phyloP scores from a whole-genome alignment of 352 stramenopile genomes.

The Pythium rishiriense region DNA sequence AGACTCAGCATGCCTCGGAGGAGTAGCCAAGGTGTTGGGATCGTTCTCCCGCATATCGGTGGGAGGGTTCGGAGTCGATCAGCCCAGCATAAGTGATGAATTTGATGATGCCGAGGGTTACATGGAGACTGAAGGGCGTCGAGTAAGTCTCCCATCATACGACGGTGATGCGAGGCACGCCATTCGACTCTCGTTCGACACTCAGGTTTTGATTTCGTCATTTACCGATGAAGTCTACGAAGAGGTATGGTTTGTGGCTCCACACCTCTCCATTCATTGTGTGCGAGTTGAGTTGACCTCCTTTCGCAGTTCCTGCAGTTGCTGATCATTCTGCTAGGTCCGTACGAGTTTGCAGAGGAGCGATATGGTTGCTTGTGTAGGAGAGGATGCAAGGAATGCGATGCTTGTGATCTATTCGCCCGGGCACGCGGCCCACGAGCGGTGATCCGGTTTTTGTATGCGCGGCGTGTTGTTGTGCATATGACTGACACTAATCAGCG shows the following conservation, averaged over 20 bases:
- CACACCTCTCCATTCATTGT: too few relatives aligned
- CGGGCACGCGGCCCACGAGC: slow-evolving; percentile 7
- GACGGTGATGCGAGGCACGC: slow-evolving; percentile 2
- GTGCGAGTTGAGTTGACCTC: too few relatives aligned
- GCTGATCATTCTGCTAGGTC: slow-evolving; percentile 2
- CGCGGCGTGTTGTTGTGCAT: slow-evolving; percentile 9
- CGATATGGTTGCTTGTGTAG: slow-evolving; percentile 21
- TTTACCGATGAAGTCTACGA: slow-evolving; percentile 27
- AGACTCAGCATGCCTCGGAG: slow-evolving; percentile 2
- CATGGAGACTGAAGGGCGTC: neutral
- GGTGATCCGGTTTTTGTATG: slow-evolving; percentile 10
- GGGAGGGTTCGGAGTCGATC: neutral
- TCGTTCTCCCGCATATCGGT: slow-evolving; percentile 13
- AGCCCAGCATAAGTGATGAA: neutral
- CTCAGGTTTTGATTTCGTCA: slow-evolving; percentile 8
- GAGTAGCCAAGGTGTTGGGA: slow-evolving; percentile 13
- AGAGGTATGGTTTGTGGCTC: slow-evolving; percentile 11
- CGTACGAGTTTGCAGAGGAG: slow-evolving; percentile 8
- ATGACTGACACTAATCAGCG: slow-evolving; percentile 9
- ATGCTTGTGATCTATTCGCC: slow-evolving; percentile 22
- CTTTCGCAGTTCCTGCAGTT: slow-evolving; percentile 9
- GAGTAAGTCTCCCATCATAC: neutral
- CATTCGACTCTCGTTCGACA: slow-evolving; percentile 6
- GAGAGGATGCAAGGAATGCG: slow-evolving; percentile 9
- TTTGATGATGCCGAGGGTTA: neutral